Percentiles rank a stretch among this genome's conserved stretches.
These are phyloP conservation scores for Crithidia bombi DNA, from an alignment of 208 protist species.

Conservation along the genomic window DNA sequence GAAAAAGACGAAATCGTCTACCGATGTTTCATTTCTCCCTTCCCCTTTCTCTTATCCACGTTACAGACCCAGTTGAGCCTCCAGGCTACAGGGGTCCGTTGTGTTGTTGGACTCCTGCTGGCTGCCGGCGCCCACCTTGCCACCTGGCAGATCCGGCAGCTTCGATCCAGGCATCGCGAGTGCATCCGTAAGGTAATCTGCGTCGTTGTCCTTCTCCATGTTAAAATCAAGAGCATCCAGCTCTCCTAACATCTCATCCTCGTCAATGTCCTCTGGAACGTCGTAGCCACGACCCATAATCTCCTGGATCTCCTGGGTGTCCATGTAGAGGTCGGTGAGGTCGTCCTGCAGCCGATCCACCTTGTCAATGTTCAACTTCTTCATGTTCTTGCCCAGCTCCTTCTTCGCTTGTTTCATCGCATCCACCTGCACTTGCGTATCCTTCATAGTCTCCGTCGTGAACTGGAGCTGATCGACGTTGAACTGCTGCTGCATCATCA, in stretches of 20 bases:
- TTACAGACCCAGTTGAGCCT: slow-evolving; percentile 88
- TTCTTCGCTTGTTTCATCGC: slow-evolving; percentile 92
- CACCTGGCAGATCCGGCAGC: slow-evolving; percentile 55
- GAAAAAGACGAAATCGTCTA: background rate
- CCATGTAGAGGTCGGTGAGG: slow-evolving; percentile 89
- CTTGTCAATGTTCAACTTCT: slow-evolving; percentile 86
- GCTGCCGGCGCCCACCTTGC: slow-evolving; percentile 36
- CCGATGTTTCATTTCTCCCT: background rate
- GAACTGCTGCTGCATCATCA: slow-evolving; percentile 92
- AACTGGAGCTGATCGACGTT: slow-evolving; percentile 95
- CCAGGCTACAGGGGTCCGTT: slow-evolving; percentile 80
- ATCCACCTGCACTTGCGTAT: slow-evolving; percentile 89
- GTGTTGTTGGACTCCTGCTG: slow-evolving; percentile 51
- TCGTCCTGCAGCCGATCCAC: slow-evolving; percentile 91
- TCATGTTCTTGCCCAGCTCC: slow-evolving; percentile 82
- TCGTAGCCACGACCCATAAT: slow-evolving; percentile 92
- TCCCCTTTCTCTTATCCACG: background rate
- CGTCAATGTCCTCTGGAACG: slow-evolving; percentile 92
- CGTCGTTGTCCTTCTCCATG: slow-evolving; percentile 74
- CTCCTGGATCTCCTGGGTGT: slow-evolving; percentile 94
- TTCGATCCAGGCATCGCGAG: slow-evolving; percentile 71
- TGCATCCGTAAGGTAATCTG: slow-evolving; percentile 83
- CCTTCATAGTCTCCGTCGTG: slow-evolving; percentile 89
- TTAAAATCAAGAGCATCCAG: slow-evolving; percentile 89
- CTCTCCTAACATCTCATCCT: slow-evolving; percentile 92